Evolutionary conservation across 163 green algal genomes (phyloP).

Genomic region (Chloroidium sp.): DNA sequence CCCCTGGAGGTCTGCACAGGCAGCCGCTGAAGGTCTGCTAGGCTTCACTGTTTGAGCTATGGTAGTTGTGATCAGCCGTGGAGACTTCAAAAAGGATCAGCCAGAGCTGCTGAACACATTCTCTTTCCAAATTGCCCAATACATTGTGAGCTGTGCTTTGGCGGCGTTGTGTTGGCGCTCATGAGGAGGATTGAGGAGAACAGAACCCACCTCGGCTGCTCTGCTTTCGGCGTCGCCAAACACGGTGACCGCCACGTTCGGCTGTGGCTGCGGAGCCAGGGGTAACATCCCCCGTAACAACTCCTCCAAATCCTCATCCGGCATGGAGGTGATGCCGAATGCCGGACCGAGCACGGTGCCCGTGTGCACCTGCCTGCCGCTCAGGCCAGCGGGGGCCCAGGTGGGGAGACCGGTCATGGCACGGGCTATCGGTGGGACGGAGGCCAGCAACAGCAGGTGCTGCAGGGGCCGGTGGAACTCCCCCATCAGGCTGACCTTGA

Average conservation of each 20-base stretch:
- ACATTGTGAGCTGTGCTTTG: no score
- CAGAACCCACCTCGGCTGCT: no score
- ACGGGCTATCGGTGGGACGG: conserved; percentile 30
- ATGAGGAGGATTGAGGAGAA: no score
- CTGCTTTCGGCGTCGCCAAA: conserved; percentile 45
- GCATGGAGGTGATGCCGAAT: conserved; percentile 53
- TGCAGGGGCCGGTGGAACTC: conserved; percentile 34
- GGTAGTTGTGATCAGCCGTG: no score
- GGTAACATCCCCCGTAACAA: conserved; percentile 34
- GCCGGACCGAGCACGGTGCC: conserved; percentile 52
- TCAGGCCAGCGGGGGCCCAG: conserved; percentile 25
- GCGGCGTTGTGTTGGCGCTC: no score
- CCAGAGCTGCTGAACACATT: no score
- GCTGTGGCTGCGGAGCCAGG: conserved; percentile 33
- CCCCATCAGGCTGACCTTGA: conserved; percentile 21
- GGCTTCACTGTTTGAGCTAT: no score
- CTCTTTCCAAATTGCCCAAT: no score
- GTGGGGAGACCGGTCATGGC: conserved; percentile 26
- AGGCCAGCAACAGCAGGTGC: conserved; percentile 24
- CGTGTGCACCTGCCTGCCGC: not conserved
- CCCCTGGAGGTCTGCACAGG: no score
- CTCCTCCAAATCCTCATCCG: conserved; percentile 35
- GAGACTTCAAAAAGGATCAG: no score
- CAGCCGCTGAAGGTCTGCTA: no score
- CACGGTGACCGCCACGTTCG: conserved; percentile 37